Conservation (phyloP, 768 basidiomycete genomes). For the Lactarius vividus region DNA sequence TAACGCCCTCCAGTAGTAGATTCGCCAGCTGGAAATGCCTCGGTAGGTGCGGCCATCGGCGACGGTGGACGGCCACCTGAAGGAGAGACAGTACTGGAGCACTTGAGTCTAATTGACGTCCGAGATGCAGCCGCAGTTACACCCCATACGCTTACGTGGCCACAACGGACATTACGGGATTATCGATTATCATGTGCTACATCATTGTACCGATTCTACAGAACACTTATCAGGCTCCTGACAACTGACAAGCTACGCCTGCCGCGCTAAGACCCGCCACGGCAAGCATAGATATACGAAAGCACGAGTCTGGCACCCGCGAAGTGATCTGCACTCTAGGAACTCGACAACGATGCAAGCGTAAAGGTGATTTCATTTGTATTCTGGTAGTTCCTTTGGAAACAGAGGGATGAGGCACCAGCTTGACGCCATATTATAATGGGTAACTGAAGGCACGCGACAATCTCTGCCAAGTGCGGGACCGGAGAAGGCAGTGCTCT, state of each 20-base stretch:
- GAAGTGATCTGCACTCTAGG: background rate
- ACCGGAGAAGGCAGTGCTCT: background rate
- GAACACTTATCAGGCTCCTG: no score
- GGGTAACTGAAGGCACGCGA: background rate
- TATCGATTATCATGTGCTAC: background rate
- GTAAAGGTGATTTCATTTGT: no score
- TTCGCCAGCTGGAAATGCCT: conserved; percentile 30
- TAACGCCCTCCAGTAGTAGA: conserved; percentile 29
- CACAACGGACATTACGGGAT: background rate
- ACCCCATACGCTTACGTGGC: background rate
- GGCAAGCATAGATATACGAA: background rate
- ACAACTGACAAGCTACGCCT: no score
- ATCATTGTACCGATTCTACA: no score
- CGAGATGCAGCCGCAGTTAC: background rate
- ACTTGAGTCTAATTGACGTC: background rate
- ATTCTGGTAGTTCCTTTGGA: background rate
- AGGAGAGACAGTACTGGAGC: background rate
- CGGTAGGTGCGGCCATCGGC: conserved; percentile 14
- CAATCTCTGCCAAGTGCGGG: background rate
- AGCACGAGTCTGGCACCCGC: background rate
- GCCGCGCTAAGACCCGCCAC: background rate
- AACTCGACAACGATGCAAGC: background rate
- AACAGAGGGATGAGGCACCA: background rate
- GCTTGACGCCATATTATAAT: background rate
- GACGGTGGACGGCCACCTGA: background rate